These are phyloP conservation scores for Fusarium tricinctum DNA, from an alignment of 2,329 filamentous ascomycete genomes.

Conservation along the genomic window DNA sequence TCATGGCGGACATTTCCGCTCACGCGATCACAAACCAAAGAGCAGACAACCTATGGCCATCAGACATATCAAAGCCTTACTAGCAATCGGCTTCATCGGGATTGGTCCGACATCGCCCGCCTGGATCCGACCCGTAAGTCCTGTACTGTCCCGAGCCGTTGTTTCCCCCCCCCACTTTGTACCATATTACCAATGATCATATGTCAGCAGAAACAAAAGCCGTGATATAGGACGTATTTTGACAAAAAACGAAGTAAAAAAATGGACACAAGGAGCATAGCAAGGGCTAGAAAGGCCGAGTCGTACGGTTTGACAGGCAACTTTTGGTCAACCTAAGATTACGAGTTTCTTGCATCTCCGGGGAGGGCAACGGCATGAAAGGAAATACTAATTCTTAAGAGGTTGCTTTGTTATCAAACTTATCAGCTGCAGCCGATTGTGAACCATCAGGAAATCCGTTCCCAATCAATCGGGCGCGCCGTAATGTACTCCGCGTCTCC, in stretches of 20 bases:
- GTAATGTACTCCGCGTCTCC: constrained; percentile 48
- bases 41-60: constrained; percentile 38
- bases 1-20: constrained; percentile 33
- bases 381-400: constrained; percentile 14
- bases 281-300: constrained; percentile 17
- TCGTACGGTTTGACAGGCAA: constrained; percentile 47
- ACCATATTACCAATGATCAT: constrained; percentile 43
- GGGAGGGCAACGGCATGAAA: constrained; percentile 22
- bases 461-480: constrained; percentile 29
- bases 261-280: constrained; percentile 6
- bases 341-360: constrained; percentile 42
- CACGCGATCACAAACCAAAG: constrained; percentile 31
- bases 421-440: constrained; percentile 18
- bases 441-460: constrained; percentile 31
- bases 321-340: constrained; percentile 29
- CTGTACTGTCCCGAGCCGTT: constrained; percentile 18
- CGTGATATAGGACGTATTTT: constrained; percentile 31
- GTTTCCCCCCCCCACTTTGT: constrained; percentile 27
- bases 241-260: not conserved
- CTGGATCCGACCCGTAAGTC: constrained; percentile 20
- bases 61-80: constrained; percentile 27
- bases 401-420: constrained; percentile 31
- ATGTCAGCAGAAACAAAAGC: constrained; percentile 47
- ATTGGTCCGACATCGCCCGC: constrained; percentile 49
- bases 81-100: constrained; percentile 39